Base-by-base conservation (phyloP, 192 early-diverging fungal genomes). In the Coemansia sp. region DNA sequence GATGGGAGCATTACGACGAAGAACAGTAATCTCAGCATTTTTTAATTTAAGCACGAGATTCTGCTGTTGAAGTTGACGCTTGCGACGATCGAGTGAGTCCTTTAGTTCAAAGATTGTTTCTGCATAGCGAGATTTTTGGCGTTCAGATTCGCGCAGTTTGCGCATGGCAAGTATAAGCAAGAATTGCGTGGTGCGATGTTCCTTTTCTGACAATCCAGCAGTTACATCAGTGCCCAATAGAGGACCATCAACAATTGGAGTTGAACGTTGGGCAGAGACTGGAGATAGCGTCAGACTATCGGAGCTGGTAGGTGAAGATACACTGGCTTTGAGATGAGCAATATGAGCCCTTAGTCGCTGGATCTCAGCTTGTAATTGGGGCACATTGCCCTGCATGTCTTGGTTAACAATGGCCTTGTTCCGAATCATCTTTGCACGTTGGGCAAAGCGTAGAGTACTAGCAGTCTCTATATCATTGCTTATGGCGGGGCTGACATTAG, bases 321-420 rank as follows among this genome's bases (percentile, higher is more conserved):
- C 12, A 44, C 16, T 44, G 38, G 38, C 19, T 38, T 64, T 56
- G 44, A 69, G 41, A 21, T 82, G 56, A 2, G 67, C 69, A 14
- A 85, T 27, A 16, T 87, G 85, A 8, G 65, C 56, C 59, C 82
- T 84, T 32, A 87, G 76, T 27, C 76, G 62, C 64, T 82, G 83
- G 22, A 87, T 85, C 65, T 87, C 86, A 3, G 83, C 84, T 44
- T 84, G 76, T 14, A 87, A 70, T 68, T 87, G 84, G n/a, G 83
- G 69, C 5, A 88, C 84, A 31, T 86, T 84, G 30, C 84, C 87
- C 49, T 88, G 85, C 57, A 86, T 83, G 31, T 88, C 84, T 26
- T 88, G 85, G 66, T 88, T 88, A 50, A 88, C 87, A 26, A 88
- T 81, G 4, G 87, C 87, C 77, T 86, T 88, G 74, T 88, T 90